Evolutionary conservation across 371 early-diverging fungal genomes (phyloP), one percentile per base, ranked within the genome.

Genomic region (Mycotypha africana): DNA sequence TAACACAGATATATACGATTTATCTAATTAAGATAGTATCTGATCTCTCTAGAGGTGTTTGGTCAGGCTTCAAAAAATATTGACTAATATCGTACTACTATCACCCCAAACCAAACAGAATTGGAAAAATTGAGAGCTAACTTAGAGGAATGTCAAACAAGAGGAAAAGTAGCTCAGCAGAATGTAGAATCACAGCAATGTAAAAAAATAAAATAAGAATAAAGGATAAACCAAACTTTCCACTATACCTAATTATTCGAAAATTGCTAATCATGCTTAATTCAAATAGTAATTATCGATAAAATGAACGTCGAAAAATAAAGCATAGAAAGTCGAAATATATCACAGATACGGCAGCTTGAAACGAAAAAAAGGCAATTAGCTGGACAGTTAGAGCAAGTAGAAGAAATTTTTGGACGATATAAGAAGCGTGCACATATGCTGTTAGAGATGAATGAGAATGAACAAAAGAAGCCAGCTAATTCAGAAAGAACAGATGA

Each of bases 41-140:
- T 40, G 16, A 15, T 24, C 16, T n/a, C 25, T 35, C n/a, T 28
- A 72, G 74, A 67, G 19, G 78, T 82, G 9, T 82, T 82, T 58
- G 78, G 75, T 5, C 79, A 75, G 28, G 79, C 81, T 22, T 78
- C 78, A 30, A 79, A 76, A 41, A 82, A 67, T 34, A 49, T 82
- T 26, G 79, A 77, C 45, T 70, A 72, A 16, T 78, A 79, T 42
- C 68, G 83, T 5, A 72, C 74, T n/a, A 62, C 71, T 14, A 76
- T 79, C 25, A 60, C 78, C 1, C 50, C 67, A 12, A 74, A 81
- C 47, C 74, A 77, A 39, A 52, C 58, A 9, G 79, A 81, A 37
- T 60, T 76, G 16, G 53, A 57, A n/a, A 56, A 60, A 2, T 38
- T 79, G 3, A 70, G 56, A 25, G 32, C 51, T 12, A 69, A 73